phyloP scores from a whole-genome alignment of 2,329 filamentous ascomycete genomes.

The Hypoxylon sp. region DNA sequence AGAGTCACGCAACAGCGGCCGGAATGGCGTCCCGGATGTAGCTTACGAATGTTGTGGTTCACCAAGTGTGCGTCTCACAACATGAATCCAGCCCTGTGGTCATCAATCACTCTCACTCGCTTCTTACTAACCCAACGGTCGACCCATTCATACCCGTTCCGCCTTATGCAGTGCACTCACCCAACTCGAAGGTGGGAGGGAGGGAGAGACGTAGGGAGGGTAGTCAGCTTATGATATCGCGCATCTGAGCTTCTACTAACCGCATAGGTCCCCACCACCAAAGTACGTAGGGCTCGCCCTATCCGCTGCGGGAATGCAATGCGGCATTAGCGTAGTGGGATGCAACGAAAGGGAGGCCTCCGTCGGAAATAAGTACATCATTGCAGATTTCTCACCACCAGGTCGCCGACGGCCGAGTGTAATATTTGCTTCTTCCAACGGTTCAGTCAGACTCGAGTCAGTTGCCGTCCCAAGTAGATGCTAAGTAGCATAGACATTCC shows the following conservation, averaged over 20 bases:
- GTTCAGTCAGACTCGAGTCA: conserved; percentile 20
- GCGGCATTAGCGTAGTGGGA: conserved; percentile 36
- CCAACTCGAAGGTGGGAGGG: conserved; percentile 1
- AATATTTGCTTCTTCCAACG: conserved; percentile 7
- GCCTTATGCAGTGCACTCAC: conserved; percentile 23
- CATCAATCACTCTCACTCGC: conserved; percentile 23
- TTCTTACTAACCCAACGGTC: conserved; percentile 19
- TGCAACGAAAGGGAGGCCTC: conserved; percentile 31
- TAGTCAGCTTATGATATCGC: conserved; percentile 38
- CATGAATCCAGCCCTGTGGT: conserved; percentile 26
- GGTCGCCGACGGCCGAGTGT: conserved; percentile 23
- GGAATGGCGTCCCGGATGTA: conserved; percentile 37
- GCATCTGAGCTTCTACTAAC: conserved; percentile 25
- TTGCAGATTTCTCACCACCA: conserved; percentile 12
- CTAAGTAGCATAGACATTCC: conserved; percentile 30
- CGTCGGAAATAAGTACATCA: conserved; percentile 29
- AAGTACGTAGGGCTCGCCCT: conserved; percentile 19
- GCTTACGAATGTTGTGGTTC: conserved; percentile 24
- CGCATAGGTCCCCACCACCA: conserved; percentile 26
- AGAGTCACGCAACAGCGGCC: conserved; percentile 15
- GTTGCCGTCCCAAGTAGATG: conserved; percentile 15
- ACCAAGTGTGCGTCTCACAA: conserved; percentile 19
- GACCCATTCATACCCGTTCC: conserved; percentile 19
- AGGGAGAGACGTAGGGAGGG: conserved; percentile 1
- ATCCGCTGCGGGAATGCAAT: conserved; percentile 38